Conservation (phyloP, 257 asterid genomes). For the Lantana camara region DNA sequence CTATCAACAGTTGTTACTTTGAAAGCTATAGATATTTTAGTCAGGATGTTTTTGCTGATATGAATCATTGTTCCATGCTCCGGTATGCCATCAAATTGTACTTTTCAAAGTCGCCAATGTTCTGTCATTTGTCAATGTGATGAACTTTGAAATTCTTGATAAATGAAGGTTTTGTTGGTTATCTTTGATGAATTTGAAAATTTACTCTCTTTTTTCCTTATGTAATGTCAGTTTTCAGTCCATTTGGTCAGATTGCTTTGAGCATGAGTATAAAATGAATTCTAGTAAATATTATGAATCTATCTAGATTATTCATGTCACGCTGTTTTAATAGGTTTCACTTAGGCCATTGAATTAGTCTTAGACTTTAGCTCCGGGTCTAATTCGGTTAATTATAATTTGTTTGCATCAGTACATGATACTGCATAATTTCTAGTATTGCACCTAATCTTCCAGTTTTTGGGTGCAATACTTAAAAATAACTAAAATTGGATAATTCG, state of each 20-base stretch:
- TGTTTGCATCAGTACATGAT: not conserved
- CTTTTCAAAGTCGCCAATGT: not conserved
- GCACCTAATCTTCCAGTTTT: not conserved
- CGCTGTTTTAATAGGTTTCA: too few relatives aligned
- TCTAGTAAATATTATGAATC: too few relatives aligned
- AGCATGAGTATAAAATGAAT: too few relatives aligned
- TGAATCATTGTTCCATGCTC: not conserved
- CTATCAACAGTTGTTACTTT: not conserved
- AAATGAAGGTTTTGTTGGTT: conserved; percentile 1
- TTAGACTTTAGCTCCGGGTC: too few relatives aligned
- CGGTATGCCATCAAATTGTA: not conserved
- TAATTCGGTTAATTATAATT: too few relatives aligned
- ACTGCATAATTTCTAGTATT: not conserved
- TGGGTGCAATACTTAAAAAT: not conserved
- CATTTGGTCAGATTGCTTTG: not conserved
- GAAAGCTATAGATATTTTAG: not conserved
- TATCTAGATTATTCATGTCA: not conserved
- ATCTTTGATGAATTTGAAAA: not conserved
- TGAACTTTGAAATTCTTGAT: not conserved
- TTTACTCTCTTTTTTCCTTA: not conserved
- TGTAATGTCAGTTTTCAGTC: not conserved
- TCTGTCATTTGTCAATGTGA: not conserved
- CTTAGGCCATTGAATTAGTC: too few relatives aligned
- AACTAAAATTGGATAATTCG: not conserved
- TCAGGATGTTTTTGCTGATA: not conserved